Evolutionary conservation across 129 eudicot genomes (phyloP), one percentile per base, ranked within the genome.

Genomic region (Flaveria robusta): DNA sequence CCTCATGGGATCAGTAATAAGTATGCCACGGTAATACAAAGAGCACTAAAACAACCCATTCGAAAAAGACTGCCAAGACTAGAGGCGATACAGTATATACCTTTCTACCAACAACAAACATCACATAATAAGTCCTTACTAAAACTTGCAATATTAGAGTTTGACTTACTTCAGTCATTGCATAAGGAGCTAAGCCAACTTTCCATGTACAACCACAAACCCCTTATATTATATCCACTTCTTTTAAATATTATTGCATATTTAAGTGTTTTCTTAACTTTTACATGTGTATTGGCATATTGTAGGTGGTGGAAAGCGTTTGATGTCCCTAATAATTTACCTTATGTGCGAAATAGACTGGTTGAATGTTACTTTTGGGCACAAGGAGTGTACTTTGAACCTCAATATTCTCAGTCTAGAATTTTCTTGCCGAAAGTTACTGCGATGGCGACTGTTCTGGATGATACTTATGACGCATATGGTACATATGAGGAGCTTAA

Each of bases 401-500:
- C 82, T 15, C 37, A 34, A 34, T 34, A 34, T 34, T 34, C 41
- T 34, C 41, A 5, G 2, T 34, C 41, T 34, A 34, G 41, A 72
- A 37, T 45, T 3, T 68, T 69, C 9, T 24, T 84, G 3, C 31
- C 85, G 0, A 84, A 72, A 62, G 24, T 29, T 34, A 12, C 76
- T 4, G 43, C 42, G 10, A 8, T 73, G 68, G 9, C 4, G 3
- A 42, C 85, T 3, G 15, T 71, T 27, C 22, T 84, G 1, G 81
- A 84, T 51, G 88, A 84, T 20, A 84, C 83, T 3, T 76, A 84
- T 12, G 88, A 84, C 72, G 78, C 71, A 22, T 84, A 84, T 58
- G 85, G 76, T 55, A 34, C 41, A 2, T 34, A 34, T 0, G 72
- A 80, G 1, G 81, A 78, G 14, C 18, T 84, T 50, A 22, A 79